These are phyloP conservation scores for Hortaea werneckii DNA, from an alignment of 2,329 filamentous ascomycete species.

Conservation along the genomic window DNA sequence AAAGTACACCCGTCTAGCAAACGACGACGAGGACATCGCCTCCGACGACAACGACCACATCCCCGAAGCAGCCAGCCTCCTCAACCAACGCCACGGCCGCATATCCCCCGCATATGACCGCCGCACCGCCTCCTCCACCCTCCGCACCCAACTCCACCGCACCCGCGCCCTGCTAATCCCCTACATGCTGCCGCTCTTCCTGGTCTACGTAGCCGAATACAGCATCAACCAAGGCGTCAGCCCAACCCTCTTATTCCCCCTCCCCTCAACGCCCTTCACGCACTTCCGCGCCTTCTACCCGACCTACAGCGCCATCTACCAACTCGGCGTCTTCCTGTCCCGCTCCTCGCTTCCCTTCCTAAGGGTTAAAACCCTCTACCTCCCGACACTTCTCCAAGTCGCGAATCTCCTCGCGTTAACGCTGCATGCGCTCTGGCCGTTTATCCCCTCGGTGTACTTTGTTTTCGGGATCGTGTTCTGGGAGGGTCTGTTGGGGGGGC, in stretches of 20 bases:
- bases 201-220: conserved; percentile 95
- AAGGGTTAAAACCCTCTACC: conserved; percentile 68
- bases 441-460: conserved; percentile 74
- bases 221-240: conserved; percentile 93
- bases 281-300: conserved; percentile 85
- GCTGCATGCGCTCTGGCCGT: conserved; percentile 61
- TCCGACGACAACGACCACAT: conserved; percentile 31
- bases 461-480: conserved; percentile 80
- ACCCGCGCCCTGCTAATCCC: conserved; percentile 61
- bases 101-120: conserved; percentile 16
- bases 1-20: no score
- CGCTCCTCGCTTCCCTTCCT: conserved; percentile 83
- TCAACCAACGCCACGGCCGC: conserved; percentile 17
- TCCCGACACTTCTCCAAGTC: conserved; percentile 73
- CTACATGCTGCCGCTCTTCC: conserved; percentile 78
- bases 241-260: conserved; percentile 79
- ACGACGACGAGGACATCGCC: conserved; percentile 47
- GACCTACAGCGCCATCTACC: conserved; percentile 89
- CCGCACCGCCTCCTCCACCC: conserved; percentile 2
- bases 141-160: conserved; percentile 44
- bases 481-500: conserved; percentile 83
- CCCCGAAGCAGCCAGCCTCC: conserved; percentile 27
- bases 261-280: conserved; percentile 63
- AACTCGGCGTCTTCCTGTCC: conserved; percentile 89
- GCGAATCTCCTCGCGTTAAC: conserved; percentile 65